These are phyloP conservation scores for Coemansia sp. DNA, from an alignment of 371 early-diverging fungal species.

Conservation along the genomic window DNA sequence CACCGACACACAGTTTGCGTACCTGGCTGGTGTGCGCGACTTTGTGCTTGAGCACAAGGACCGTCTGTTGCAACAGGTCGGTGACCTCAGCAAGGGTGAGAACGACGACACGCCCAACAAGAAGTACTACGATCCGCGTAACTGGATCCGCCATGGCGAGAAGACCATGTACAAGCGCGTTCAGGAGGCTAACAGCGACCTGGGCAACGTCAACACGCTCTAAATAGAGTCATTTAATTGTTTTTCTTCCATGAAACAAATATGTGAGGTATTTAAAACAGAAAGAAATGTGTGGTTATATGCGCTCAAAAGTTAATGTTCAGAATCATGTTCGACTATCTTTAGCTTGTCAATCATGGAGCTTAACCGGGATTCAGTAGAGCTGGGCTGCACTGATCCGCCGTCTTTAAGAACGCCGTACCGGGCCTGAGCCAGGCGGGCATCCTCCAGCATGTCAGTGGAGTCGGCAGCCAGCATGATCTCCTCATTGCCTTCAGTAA, in stretches of 20 bases:
- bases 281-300: too few species aligned
- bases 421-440: constrained; percentile 42
- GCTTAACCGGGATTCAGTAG: neutral
- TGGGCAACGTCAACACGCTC: constrained; percentile 70
- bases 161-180: constrained; percentile 80
- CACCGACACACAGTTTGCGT: constrained; percentile 84
- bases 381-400: neutral
- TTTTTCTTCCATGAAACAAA: neutral
- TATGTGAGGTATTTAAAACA: too few species aligned
- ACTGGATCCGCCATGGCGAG: constrained; percentile 83
- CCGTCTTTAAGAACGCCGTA: constrained; percentile 19
- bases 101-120: constrained; percentile 82
- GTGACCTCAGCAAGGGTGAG: constrained; percentile 82
- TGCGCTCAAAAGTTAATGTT: too few species aligned
- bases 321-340: constrained; percentile 8
- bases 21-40: constrained; percentile 70
- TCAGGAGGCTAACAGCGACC: constrained; percentile 71
- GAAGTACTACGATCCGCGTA: constrained; percentile 92
- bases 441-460: constrained; percentile 46
- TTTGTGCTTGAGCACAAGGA: constrained; percentile 70
- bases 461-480: constrained; percentile 58
- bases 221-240: constrained; percentile 52
- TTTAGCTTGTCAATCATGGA: constrained; percentile 8
- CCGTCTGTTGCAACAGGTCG: constrained; percentile 85
- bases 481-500: constrained; percentile 75